A percentile compares a stretch with the other conserved stretches of the same genome.
These are phyloP conservation scores for Xylaria sp. DNA, from an alignment of 2,329 filamentous ascomycete genomes.

Conservation along the genomic window DNA sequence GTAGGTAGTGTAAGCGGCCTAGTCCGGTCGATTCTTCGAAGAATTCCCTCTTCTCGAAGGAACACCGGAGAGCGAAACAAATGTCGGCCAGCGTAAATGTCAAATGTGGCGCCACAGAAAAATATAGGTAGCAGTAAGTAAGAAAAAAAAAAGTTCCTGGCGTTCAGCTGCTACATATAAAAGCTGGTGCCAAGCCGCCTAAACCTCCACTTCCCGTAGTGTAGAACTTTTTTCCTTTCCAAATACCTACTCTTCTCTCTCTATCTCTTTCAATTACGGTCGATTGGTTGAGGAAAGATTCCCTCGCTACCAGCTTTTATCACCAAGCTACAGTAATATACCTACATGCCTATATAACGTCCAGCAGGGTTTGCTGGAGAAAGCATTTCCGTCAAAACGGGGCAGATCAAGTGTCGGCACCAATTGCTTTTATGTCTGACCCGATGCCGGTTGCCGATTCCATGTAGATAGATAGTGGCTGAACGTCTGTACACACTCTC, in stretches of 20 bases:
- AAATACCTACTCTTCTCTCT: not conserved
- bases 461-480: no score
- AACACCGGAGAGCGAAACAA: conserved; percentile 6
- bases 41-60: conserved; percentile 1
- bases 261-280: not conserved
- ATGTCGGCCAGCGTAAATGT: not conserved
- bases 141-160: not conserved
- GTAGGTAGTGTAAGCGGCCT: not conserved
- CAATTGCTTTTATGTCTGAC: not conserved
- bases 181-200: not conserved
- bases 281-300: not conserved
- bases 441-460: conserved; percentile 2
- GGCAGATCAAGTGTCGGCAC: not conserved
- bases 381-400: not conserved
- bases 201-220: not conserved
- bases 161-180: not conserved
- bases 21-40: not conserved
- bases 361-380: not conserved
- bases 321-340: not conserved
- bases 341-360: no score
- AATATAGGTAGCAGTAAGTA: no score
- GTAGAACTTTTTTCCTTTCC: conserved; percentile 3
- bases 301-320: not conserved
- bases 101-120: not conserved
- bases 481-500: not conserved